These are phyloP conservation scores for Platanus orientalis DNA, from an alignment of 164 flowering plant species.

Conservation along the genomic window DNA sequence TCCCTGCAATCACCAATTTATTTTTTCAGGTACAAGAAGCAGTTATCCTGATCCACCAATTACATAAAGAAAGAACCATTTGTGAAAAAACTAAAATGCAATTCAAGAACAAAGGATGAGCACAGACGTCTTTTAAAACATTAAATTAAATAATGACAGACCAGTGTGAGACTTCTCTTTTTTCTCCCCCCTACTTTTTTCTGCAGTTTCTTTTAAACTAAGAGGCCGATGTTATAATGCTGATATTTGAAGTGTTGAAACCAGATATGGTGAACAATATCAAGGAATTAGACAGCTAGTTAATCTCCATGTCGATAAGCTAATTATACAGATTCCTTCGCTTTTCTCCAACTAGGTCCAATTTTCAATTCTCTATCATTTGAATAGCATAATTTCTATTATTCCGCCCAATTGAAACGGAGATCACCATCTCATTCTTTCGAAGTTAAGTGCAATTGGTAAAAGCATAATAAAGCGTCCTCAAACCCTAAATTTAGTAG, in stretches of 20 bases:
- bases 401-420: too few species aligned
- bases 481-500: background rate
- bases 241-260: background rate
- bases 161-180: too few species aligned
- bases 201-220: too few species aligned
- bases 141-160: too few species aligned
- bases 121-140: background rate
- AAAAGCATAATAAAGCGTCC: too few species aligned
- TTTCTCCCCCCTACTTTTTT: too few species aligned
- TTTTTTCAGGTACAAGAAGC: background rate
- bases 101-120: background rate
- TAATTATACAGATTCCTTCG: background rate
- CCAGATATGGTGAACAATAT: background rate
- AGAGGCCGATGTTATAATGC: background rate
- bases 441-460: too few species aligned
- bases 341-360: too few species aligned
- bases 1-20: slow-evolving; percentile 53
- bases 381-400: too few species aligned
- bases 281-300: background rate
- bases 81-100: background rate
- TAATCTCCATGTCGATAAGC: background rate
- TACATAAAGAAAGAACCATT: background rate
- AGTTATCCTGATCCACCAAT: background rate
- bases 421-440: too few species aligned
- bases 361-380: too few species aligned